A percentile compares a stretch with the other conserved stretches of the same genome.
phyloP scores from a whole-genome alignment of 2,329 filamentous ascomycete species.

The Aspergillus piperis region DNA sequence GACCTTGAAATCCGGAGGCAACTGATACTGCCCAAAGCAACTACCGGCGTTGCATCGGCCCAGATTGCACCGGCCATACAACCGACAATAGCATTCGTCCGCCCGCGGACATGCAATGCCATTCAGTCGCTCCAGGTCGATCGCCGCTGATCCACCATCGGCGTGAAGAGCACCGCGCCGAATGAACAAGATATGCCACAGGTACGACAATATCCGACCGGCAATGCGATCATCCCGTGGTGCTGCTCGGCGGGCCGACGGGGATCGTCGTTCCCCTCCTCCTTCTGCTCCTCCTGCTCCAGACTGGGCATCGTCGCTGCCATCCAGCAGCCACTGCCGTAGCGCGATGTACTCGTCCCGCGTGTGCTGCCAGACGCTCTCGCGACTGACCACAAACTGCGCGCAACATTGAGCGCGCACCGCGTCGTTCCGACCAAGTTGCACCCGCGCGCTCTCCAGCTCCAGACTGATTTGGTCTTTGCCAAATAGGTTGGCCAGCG shows the following conservation, averaged over 20 bases:
- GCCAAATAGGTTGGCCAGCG: slow-evolving; percentile 39
- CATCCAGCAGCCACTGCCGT: slow-evolving; percentile 56
- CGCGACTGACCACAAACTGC: slow-evolving; percentile 56
- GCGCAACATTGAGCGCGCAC: slow-evolving; percentile 56
- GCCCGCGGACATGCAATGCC: slow-evolving; percentile 39
- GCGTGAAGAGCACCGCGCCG: slow-evolving; percentile 15
- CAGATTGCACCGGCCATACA: slow-evolving; percentile 47
- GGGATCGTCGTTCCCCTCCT: too few relatives aligned
- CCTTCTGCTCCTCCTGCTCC: too few relatives aligned
- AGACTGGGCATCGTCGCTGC: slow-evolving; percentile 13
- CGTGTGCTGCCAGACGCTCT: slow-evolving; percentile 52
- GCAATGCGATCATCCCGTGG: slow-evolving; percentile 46
- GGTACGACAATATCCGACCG: slow-evolving; percentile 51
- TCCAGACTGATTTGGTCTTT: slow-evolving; percentile 22
- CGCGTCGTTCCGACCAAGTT: slow-evolving; percentile 45
- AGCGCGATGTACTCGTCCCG: slow-evolving; percentile 55
- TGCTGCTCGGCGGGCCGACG: slow-evolving; percentile 29
- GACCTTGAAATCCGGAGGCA: slow-evolving; percentile 13
- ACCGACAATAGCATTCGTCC: slow-evolving; percentile 47
- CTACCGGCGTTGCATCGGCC: slow-evolving; percentile 32
- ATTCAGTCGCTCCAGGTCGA: slow-evolving; percentile 44
- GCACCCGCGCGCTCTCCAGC: background rate
- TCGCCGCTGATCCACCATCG: slow-evolving; percentile 15
- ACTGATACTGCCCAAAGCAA: slow-evolving; percentile 43
- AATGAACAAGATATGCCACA: slow-evolving; percentile 54